Base-by-base conservation (phyloP, 306 rosid species). In the Trifolium dubium region DNA sequence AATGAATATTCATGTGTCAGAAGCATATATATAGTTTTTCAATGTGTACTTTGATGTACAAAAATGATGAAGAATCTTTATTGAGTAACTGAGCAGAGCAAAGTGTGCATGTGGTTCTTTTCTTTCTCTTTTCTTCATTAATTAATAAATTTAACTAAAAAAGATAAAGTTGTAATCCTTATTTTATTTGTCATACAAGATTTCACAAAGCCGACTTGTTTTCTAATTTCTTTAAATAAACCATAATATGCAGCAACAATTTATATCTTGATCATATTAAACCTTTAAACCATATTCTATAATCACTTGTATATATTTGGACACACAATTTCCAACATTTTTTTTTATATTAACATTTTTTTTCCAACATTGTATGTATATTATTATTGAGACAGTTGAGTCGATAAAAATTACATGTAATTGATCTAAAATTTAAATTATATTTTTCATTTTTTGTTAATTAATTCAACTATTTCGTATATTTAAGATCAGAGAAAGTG, bases 1-100 rank as follows among this genome's bases (percentile, higher is more conserved):
- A 30, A 30, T 67, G 37, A 71, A 65, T 68, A 76, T 79, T 72
- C 84, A 67, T 28, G 63, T 83, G 86, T 80, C 84, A 83, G 79
- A 79, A 76, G 64, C 12, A 43, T 41, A 54, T 47, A 53, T 68
- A 32, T 23, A 23, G 23, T 78, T 81, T 76, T 37, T 67, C 76
- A 68, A 12, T 18, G 51, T 80, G 84, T 77, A 68, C 82, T 69
- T 77, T 75, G 79, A 64, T 70, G 76, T 80, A 73, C 71, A 80
- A 50, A 64, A 79, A 44, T 54, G 43, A 83, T 76, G 67, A 58
- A 54, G 74, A 54, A 11, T 80, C 77, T 74, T 51, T 61, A 31
- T 61, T 74, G 53, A 67, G 80, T 50, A 60, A 53, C 71, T 50
- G 46, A 53, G 31, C 41, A 15, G 15, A 80, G 51, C 30, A 74